phyloP scores from a whole-genome alignment of 1,284 basidiomycete species.

The Heterobasidion irregulare region DNA sequence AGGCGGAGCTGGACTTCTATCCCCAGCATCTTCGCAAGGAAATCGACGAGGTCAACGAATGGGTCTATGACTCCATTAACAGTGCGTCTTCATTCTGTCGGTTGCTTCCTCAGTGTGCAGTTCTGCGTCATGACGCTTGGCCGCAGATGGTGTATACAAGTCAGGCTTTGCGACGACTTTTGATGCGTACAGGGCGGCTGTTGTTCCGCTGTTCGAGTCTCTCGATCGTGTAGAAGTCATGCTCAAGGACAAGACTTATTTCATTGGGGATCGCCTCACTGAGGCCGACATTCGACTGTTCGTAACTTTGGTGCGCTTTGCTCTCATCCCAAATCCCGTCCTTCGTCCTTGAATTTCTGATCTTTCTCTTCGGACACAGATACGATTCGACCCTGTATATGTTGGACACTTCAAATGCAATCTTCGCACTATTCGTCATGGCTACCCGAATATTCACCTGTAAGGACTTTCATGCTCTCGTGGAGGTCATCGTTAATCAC shows the following conservation, averaged over 20 bases:
- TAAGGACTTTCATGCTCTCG: slow-evolving; percentile 20
- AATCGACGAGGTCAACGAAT: slow-evolving; percentile 85
- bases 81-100: slow-evolving; percentile 37
- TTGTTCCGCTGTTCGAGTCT: slow-evolving; percentile 63
- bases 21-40: slow-evolving; percentile 63
- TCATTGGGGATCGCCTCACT: slow-evolving; percentile 77
- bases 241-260: slow-evolving; percentile 71
- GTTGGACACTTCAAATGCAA: slow-evolving; percentile 94
- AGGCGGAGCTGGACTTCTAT: slow-evolving; percentile 69
- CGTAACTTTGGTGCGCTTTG: slow-evolving; percentile 72
- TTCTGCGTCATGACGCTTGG: neutral
- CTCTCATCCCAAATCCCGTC: neutral
- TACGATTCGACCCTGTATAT: slow-evolving; percentile 80
- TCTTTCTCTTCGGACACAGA: slow-evolving; percentile 19
- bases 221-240: slow-evolving; percentile 80
- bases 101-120: neutral
- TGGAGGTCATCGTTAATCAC: neutral
- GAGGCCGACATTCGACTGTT: slow-evolving; percentile 91
- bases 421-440: slow-evolving; percentile 66
- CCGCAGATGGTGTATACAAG: slow-evolving; percentile 79
- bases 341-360: neutral
- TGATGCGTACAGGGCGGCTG: slow-evolving; percentile 75
- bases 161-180: slow-evolving; percentile 83
- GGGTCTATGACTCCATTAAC: slow-evolving; percentile 82
- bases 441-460: slow-evolving; percentile 77